Conservation (phyloP, 306 rosid genomes). For the Prunus campanulata region DNA sequence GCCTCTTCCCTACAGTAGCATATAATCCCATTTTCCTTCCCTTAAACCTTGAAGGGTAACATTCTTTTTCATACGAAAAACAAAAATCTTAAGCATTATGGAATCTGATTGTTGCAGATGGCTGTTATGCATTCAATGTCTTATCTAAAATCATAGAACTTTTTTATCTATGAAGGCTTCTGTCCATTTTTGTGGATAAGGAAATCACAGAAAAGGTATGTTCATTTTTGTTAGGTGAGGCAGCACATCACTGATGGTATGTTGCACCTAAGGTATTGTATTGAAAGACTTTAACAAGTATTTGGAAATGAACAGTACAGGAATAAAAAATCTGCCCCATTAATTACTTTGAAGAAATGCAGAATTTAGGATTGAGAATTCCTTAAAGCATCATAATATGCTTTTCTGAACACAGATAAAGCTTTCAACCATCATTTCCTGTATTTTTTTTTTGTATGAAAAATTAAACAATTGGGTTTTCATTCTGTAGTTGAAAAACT, state of each 20-base stretch:
- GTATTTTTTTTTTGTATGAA: neutral
- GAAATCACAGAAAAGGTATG: neutral
- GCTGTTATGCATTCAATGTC: neutral
- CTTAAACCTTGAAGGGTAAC: neutral
- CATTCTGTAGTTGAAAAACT: neutral
- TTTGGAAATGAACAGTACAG: neutral
- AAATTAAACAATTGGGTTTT: neutral
- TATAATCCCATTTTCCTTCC: neutral
- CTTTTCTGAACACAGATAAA: neutral
- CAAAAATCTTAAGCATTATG: neutral
- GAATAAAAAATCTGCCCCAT: neutral
- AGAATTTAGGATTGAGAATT: neutral
- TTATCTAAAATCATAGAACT: neutral
- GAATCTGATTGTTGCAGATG: neutral
- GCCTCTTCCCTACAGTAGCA: neutral
- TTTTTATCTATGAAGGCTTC: neutral
- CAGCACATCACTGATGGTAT: slow-evolving; percentile 12
- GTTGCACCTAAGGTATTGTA: neutral
- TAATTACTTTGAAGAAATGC: neutral
- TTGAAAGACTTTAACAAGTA: neutral
- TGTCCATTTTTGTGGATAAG: neutral
- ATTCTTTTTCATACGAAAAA: too few relatives aligned
- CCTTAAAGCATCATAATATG: neutral
- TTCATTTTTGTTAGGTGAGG: slow-evolving; percentile 16
- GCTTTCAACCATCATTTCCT: neutral